A percentile compares a stretch with the other conserved stretches of the same genome.
phyloP scores from a whole-genome alignment of 1,139 yeast species.

The Pichia kudriavzevii region DNA sequence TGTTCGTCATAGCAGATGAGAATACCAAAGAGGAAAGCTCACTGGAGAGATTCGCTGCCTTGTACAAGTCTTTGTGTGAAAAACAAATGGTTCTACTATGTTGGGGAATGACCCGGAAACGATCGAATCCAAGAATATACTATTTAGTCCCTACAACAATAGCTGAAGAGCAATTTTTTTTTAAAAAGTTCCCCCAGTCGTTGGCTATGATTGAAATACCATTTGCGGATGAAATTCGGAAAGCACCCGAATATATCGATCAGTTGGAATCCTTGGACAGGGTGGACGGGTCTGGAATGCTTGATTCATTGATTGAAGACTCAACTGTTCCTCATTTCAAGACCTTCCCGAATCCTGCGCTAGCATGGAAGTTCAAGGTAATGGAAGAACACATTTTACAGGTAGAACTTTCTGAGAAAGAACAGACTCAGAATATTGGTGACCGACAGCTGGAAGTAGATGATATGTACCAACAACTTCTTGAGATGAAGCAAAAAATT shows the following conservation, averaged over 20 bases:
- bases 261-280: conserved; percentile 13
- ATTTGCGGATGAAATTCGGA: conserved; percentile 55
- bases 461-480: conserved; percentile 26
- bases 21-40: conserved; percentile 57
- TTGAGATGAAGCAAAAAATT: conserved; percentile 20
- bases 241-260: conserved; percentile 34
- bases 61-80: conserved; percentile 53
- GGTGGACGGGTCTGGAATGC: conserved; percentile 14
- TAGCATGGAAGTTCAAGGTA: conserved; percentile 59
- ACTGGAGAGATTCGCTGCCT: conserved; percentile 54
- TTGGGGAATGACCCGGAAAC: conserved; percentile 58
- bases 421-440: neutral
- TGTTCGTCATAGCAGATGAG: conserved; percentile 50
- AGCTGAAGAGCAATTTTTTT: neutral
- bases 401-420: conserved; percentile 27
- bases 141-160: conserved; percentile 49
- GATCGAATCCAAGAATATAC: conserved; percentile 51
- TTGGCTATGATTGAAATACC: conserved; percentile 56
- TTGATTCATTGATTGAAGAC: conserved; percentile 19
- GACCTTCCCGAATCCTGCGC: conserved; percentile 45
- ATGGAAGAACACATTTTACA: conserved; percentile 65
- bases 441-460: conserved; percentile 30
- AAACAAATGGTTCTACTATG: conserved; percentile 55
- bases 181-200: conserved; percentile 42
- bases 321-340: conserved; percentile 15